A percentile compares a stretch with the other conserved stretches of the same genome.
Conservation (phyloP, 106 monocot genomes). For the Dioscorea zingiberensis region DNA sequence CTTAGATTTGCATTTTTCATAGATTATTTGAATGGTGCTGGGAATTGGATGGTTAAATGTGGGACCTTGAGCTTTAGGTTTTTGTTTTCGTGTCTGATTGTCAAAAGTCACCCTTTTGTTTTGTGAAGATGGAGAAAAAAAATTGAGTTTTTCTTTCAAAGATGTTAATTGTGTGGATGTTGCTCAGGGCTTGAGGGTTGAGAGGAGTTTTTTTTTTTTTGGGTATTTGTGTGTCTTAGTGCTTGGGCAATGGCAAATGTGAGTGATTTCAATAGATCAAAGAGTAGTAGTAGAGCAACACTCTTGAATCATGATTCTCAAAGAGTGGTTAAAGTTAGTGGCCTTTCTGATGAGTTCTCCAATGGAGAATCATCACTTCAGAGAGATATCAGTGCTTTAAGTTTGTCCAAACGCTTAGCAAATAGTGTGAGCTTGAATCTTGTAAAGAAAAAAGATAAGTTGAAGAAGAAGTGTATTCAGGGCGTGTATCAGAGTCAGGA, state of each 20-base stretch:
- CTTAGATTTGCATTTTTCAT: too few relatives aligned
- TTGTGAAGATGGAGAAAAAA: too few relatives aligned
- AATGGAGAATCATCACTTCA: constrained; percentile 11
- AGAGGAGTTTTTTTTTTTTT: too few relatives aligned
- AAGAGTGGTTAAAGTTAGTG: background rate
- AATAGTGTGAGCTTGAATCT: constrained; percentile 21
- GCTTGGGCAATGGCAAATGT: constrained; percentile 16
- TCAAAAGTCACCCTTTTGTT: too few relatives aligned
- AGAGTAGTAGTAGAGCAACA: constrained; percentile 15
- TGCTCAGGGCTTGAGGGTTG: too few relatives aligned
- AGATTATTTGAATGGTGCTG: too few relatives aligned
- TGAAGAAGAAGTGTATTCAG: constrained; percentile 7
- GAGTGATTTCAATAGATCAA: constrained; percentile 26
- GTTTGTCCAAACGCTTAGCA: constrained; percentile 13
- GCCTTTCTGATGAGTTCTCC: background rate
- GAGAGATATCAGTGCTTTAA: constrained; percentile 26
- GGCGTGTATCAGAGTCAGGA: background rate
- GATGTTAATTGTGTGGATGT: too few relatives aligned
- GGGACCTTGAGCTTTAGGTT: too few relatives aligned
- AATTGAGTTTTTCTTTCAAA: too few relatives aligned
- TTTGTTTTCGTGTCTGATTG: too few relatives aligned
- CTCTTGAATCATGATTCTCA: constrained; percentile 13
- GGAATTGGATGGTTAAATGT: too few relatives aligned
- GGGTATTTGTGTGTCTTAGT: too few relatives aligned
- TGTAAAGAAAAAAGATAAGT: constrained; percentile 18